These are phyloP conservation scores for Pseudogymnoascus sp. DNA, from an alignment of 2,329 filamentous ascomycete species.

Conservation along the genomic window DNA sequence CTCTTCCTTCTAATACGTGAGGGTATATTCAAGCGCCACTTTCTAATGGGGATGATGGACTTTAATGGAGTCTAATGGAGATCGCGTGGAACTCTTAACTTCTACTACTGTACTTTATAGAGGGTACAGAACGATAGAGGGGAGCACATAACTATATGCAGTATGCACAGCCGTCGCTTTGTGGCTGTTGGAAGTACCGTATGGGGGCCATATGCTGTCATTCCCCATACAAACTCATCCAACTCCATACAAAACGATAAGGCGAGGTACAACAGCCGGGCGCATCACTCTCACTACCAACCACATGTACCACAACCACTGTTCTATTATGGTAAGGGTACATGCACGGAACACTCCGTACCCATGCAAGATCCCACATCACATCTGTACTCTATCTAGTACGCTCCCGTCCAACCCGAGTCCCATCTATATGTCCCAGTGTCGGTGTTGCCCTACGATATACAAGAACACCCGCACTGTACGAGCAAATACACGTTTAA, in stretches of 20 bases:
- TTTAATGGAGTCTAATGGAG: neutral
- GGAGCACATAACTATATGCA: neutral
- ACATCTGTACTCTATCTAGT: too few species aligned
- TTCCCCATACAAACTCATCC: too few species aligned
- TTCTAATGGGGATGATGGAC: too few species aligned
- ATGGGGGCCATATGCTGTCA: too few species aligned
- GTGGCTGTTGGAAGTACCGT: neutral
- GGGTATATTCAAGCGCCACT: too few species aligned
- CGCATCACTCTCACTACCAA: neutral
- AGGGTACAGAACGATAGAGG: too few species aligned
- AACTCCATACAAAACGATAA: neutral
- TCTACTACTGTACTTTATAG: too few species aligned
- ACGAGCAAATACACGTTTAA: neutral
- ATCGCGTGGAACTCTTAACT: neutral
- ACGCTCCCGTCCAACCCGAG: neutral
- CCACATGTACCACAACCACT: neutral
- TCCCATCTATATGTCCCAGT: neutral
- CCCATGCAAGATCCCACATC: neutral
- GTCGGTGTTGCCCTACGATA: neutral
- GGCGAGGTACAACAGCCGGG: neutral
- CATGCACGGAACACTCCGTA: neutral
- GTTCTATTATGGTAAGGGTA: constrained; percentile 1
- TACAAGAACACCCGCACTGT: neutral
- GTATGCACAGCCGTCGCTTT: neutral
- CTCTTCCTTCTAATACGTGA: neutral